Conservation (phyloP, 345 rosid genomes). For the Nasturtium officinale region DNA sequence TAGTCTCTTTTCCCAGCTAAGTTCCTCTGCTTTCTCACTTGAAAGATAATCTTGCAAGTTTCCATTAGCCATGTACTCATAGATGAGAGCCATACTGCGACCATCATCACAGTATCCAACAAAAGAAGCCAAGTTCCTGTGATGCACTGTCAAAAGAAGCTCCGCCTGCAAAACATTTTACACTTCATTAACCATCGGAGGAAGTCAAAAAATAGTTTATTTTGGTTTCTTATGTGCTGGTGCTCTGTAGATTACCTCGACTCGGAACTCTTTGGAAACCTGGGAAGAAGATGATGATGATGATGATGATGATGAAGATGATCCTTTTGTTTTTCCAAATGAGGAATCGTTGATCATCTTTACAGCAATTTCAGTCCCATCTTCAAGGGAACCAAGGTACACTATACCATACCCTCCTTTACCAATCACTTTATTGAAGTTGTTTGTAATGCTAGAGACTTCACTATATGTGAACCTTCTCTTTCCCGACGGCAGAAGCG, state of each 20-base stretch:
- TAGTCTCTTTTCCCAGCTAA: constrained; percentile 62
- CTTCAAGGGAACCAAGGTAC: constrained; percentile 47
- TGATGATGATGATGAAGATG: constrained; percentile 16
- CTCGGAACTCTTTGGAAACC: constrained; percentile 52
- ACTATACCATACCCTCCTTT: constrained; percentile 63
- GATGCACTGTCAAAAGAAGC: constrained; percentile 56
- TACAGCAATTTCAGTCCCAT: constrained; percentile 55
- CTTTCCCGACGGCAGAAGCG: constrained; percentile 43
- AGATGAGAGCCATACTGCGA: constrained; percentile 49
- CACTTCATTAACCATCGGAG: constrained; percentile 3
- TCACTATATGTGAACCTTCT: constrained; percentile 44
- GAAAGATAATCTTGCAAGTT: constrained; percentile 48
- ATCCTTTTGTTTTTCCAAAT: constrained; percentile 36
- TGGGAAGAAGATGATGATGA: constrained; percentile 31
- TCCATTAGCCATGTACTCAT: constrained; percentile 61
- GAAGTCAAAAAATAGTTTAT: neutral
- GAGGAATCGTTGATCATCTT: constrained; percentile 54
- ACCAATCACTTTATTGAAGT: constrained; percentile 49
- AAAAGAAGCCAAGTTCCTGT: constrained; percentile 50
- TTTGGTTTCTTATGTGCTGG: neutral
- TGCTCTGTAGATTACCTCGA: constrained; percentile 45
- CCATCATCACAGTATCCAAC: constrained; percentile 57
- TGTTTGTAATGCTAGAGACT: constrained; percentile 47
- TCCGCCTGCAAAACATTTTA: constrained; percentile 46
- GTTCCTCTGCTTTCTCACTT: constrained; percentile 41